Percentiles rank a stretch among this genome's conserved stretches.
These are phyloP conservation scores for Manihot esculenta DNA, from an alignment of 441 rosid genomes.

Conservation along the genomic window DNA sequence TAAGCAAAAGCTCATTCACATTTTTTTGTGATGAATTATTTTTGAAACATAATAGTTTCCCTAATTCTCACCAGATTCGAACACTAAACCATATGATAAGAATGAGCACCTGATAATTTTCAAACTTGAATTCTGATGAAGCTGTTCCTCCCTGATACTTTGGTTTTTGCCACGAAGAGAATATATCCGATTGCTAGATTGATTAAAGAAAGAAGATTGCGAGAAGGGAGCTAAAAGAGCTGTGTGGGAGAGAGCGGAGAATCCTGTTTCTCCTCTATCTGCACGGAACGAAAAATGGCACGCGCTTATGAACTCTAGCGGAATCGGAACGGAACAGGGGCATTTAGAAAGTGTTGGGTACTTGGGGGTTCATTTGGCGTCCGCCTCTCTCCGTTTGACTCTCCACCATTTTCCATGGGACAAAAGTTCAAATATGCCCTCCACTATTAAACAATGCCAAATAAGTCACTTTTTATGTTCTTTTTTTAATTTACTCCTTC, in stretches of 20 bases:
- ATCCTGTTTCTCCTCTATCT: background rate
- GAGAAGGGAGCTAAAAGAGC: background rate
- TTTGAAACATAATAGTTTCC: background rate
- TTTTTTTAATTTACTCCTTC: no score
- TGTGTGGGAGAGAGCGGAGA: background rate
- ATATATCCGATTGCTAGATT: background rate
- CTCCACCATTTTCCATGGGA: no score
- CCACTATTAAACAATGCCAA: no score
- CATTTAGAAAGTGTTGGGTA: background rate
- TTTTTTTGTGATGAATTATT: background rate
- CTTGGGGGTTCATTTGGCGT: slow-evolving; percentile 22
- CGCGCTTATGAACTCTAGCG: slow-evolving; percentile 13
- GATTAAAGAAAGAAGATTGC: background rate
- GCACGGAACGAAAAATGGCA: slow-evolving; percentile 3
- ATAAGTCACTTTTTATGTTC: no score
- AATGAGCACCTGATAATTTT: background rate
- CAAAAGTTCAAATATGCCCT: no score
- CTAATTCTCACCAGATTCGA: background rate
- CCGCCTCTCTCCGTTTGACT: slow-evolving; percentile 20
- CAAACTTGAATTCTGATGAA: background rate
- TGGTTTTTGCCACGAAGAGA: background rate
- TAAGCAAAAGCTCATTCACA: slow-evolving; percentile 4
- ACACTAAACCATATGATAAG: background rate
- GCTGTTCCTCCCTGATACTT: background rate
- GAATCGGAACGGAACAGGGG: slow-evolving; percentile 18